A percentile compares a stretch with the other conserved stretches of the same genome.
These are phyloP conservation scores for Sporisorium exsertum DNA, from an alignment of 1,284 basidiomycete species.

Conservation along the genomic window DNA sequence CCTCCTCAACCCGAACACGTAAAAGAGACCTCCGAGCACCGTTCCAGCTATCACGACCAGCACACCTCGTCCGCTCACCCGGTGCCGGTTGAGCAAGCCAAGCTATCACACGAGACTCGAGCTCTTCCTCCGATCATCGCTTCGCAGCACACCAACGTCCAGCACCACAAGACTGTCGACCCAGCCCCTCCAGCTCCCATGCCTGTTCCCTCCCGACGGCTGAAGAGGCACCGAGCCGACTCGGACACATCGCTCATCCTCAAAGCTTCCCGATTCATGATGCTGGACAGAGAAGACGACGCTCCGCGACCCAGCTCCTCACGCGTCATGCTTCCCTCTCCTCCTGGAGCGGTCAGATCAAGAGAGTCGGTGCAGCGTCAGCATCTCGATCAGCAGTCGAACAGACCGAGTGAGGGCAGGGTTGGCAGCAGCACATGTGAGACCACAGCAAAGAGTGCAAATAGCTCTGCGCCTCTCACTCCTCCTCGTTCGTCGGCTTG, in stretches of 20 bases:
- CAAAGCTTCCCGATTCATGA: constrained; percentile 18
- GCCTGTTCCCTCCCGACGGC: constrained; percentile 3
- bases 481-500: constrained; percentile 23
- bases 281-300: neutral
- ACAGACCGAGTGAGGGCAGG: neutral
- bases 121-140: constrained; percentile 15
- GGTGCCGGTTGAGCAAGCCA: no score
- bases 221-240: constrained; percentile 23
- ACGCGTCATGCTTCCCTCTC: neutral
- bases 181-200: neutral
- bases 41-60: no score
- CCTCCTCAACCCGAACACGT: neutral
- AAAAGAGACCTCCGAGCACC: neutral
- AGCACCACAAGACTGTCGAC: neutral
- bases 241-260: constrained; percentile 37
- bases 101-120: neutral
- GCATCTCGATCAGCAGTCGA: neutral
- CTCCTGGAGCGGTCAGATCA: neutral
- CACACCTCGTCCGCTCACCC: neutral
- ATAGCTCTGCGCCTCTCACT: constrained; percentile 25
- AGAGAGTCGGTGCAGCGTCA: neutral
- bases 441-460: neutral
- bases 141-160: constrained; percentile 16
- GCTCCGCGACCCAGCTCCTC: neutral
- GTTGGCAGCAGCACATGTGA: neutral